phyloP scores from a whole-genome alignment of 2,329 filamentous ascomycete genomes.

The Juglanconis oblonga region DNA sequence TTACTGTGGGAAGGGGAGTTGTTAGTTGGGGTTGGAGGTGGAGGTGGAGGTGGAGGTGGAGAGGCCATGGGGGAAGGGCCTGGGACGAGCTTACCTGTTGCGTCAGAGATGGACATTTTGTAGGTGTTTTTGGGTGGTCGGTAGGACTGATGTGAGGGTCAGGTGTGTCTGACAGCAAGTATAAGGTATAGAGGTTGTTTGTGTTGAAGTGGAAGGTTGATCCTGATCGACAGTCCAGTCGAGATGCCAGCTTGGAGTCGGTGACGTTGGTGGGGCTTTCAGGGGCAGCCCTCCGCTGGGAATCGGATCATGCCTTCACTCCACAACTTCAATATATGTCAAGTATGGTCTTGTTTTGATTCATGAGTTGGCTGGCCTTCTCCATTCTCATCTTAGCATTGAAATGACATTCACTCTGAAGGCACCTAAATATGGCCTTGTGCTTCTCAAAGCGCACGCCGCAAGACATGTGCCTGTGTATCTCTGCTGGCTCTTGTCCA shows the following conservation, averaged over 20 bases:
- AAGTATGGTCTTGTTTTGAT: too few relatives aligned
- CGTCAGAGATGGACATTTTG: slow-evolving; percentile 21
- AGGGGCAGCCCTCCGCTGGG: neutral
- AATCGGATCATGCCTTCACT: neutral
- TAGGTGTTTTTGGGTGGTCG: neutral
- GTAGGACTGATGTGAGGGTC: neutral
- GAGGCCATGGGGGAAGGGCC: slow-evolving; percentile 76
- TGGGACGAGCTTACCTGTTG: slow-evolving; percentile 16
- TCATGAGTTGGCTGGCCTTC: too few relatives aligned
- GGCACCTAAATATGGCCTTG: too few relatives aligned
- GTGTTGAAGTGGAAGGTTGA: neutral
- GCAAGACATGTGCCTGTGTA: too few relatives aligned
- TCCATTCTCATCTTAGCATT: too few relatives aligned
- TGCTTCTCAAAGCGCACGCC: too few relatives aligned
- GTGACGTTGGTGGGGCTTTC: slow-evolving; percentile 10
- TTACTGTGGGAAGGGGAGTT: neutral
- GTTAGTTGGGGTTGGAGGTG: slow-evolving; percentile 65
- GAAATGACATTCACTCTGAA: too few relatives aligned
- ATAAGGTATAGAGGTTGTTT: neutral
- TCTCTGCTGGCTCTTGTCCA: too few relatives aligned
- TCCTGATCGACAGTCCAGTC: neutral
- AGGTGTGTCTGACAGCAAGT: neutral
- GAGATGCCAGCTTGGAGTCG: slow-evolving; percentile 9
- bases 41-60: slow-evolving; percentile 86
- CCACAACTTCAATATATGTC: too few relatives aligned